Evolutionary conservation across 805 yeast species (phyloP).

Genomic region (Candida tammaniensis): DNA sequence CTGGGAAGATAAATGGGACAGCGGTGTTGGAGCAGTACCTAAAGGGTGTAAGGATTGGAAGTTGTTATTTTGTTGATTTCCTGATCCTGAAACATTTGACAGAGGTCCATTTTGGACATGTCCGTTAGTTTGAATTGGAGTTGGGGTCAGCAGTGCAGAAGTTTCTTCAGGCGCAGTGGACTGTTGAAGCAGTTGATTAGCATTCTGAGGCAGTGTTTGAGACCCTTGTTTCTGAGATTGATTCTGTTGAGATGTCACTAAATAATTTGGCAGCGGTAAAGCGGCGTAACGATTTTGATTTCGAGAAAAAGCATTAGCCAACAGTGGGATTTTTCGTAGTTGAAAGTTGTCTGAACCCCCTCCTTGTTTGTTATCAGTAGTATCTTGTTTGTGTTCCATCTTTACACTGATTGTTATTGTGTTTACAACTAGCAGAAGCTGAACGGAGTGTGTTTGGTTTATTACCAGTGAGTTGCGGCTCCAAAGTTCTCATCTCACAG

Average conservation of each 20-base stretch:
- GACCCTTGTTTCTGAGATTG: not conserved
- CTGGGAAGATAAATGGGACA: conserved; percentile 5
- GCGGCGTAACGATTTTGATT: conserved; percentile 4
- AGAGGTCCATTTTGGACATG: no score
- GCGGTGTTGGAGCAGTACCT: no score
- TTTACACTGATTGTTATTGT: not conserved
- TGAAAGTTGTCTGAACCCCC: conserved; percentile 5
- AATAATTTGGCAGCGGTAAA: conserved; percentile 5
- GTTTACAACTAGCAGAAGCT: no score
- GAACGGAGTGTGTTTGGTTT: no score
- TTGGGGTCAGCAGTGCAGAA: no score
- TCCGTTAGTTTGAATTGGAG: conserved; percentile 1
- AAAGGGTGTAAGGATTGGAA: no score
- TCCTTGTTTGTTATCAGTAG: conserved; percentile 2
- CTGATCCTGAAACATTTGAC: no score
- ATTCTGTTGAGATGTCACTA: conserved; percentile 1
- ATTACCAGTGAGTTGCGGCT: conserved; percentile 6
- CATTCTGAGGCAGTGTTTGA: not conserved
- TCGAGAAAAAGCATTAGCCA: conserved; percentile 8
- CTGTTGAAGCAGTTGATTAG: not conserved
- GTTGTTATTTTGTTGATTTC: no score
- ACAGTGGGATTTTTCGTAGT: conserved; percentile 5
- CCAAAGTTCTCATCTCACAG: conserved; percentile 6
- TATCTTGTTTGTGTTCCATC: not conserved
- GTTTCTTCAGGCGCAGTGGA: not conserved